Conservation (phyloP, 106 monocot species). For the Triglochin maritima region DNA sequence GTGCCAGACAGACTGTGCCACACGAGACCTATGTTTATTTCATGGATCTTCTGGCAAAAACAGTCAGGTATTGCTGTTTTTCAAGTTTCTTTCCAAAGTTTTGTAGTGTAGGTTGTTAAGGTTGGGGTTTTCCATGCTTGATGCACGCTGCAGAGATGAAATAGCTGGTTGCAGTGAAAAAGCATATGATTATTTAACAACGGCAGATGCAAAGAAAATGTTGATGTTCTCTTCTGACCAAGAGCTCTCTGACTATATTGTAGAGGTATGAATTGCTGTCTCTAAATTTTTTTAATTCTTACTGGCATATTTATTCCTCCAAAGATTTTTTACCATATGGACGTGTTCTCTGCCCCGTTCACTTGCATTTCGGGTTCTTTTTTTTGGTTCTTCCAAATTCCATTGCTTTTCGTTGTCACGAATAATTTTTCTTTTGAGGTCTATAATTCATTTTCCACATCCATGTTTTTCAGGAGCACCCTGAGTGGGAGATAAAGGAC, state of each 20-base stretch:
- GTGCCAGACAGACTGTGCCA: conserved; percentile 74
- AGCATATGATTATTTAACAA: conserved; percentile 76
- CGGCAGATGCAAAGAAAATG: conserved; percentile 67
- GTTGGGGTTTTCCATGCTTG: neutral
- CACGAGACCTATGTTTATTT: conserved; percentile 94
- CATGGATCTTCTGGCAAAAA: conserved; percentile 97
- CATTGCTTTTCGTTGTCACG: neutral
- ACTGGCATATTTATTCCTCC: neutral
- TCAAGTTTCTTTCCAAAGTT: neutral
- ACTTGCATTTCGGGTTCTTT: too few species aligned
- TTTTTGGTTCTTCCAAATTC: too few species aligned
- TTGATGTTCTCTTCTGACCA: conserved; percentile 79
- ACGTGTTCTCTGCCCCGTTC: too few species aligned
- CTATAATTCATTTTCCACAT: too few species aligned
- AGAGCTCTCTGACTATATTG: conserved; percentile 59
- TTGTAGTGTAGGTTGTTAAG: neutral
- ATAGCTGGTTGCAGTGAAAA: conserved; percentile 98
- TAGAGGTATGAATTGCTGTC: conserved; percentile 32
- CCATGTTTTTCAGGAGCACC: conserved; percentile 47
- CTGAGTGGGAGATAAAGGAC: conserved; percentile 55
- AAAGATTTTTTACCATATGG: neutral
- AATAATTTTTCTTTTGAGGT: too few species aligned
- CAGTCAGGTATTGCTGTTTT: conserved; percentile 49
- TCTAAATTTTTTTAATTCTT: neutral
- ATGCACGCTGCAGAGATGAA: conserved; percentile 57